Percentiles rank a stretch among this genome's conserved stretches.
phyloP scores from a whole-genome alignment of 2,329 filamentous ascomycete genomes.

The Curvularia sp. region DNA sequence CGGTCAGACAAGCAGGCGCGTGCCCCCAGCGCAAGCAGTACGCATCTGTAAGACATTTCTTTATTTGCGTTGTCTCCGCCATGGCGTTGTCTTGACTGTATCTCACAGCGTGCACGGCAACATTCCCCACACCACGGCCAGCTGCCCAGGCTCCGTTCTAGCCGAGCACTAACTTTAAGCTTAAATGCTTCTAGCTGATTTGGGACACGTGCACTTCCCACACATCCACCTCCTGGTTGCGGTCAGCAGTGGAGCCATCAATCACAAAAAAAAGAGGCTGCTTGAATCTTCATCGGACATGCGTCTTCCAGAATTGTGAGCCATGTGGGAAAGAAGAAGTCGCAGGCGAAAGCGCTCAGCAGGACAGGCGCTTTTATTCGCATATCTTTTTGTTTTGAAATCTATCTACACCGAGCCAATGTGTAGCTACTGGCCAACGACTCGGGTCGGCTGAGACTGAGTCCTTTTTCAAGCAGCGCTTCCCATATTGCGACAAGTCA shows the following conservation, averaged over 20 bases:
- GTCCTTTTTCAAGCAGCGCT: background rate
- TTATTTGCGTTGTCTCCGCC: background rate
- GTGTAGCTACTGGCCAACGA: conserved; percentile 6
- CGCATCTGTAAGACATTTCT: background rate
- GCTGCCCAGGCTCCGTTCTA: conserved; percentile 12
- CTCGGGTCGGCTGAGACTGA: background rate
- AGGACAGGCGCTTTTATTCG: conserved; percentile 1
- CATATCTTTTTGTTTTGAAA: conserved; percentile 8
- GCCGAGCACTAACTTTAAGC: conserved; percentile 27
- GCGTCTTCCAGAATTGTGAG: background rate
- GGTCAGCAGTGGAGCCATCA: background rate
- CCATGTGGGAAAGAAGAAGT: background rate
- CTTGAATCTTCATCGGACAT: background rate
- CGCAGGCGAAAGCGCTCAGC: background rate
- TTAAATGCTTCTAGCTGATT: conserved; percentile 22
- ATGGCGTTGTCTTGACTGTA: conserved; percentile 6
- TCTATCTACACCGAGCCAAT: conserved; percentile 15
- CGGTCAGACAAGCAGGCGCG: background rate
- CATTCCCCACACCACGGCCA: conserved; percentile 21
- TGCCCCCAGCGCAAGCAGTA: background rate
- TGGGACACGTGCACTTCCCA: conserved; percentile 3
- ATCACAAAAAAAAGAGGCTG: background rate
- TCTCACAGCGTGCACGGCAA: background rate
- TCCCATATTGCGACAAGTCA: background rate
- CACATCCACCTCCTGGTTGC: background rate